Evolutionary conservation across 306 rosid species (phyloP), one percentile per base, ranked within the genome.

Genomic region (Astragalus glycyphyllos): DNA sequence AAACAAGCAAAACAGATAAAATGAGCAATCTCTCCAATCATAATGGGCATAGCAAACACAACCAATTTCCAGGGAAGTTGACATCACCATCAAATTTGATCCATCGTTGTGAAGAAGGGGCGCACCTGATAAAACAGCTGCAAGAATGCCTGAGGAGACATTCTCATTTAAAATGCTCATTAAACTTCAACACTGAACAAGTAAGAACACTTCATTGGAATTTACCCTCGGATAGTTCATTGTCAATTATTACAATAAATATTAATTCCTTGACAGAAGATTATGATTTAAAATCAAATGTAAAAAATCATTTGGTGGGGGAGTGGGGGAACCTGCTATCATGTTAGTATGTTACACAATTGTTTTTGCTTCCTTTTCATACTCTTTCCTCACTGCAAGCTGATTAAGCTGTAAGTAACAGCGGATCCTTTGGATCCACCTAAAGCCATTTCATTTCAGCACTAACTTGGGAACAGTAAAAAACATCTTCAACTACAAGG

Each of bases 61-160:
- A 73, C 63, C 45, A 50, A 6, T 50, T 40, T 41, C 31, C 44
- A 15, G 14, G 34, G 45, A 73, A 62, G 69, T 50, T 61, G 45
- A 42, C 59, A 62, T 61, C 46, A 60, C 13, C 65, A 42, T 57
- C 42, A 42, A n/a, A 17, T n/a, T 69, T 40, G 40, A 51, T 38
- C 38, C 62, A 54, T 26, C 41, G 8, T 37, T 37, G 41, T 37
- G 41, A 37, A 37, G 41, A 37, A 37, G 41, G 41, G 8, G 53
- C 31, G 31, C 31, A 26, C 31, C 31, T 26, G 31, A 10, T 11
- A 26, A 44, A 64, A 7, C 9, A 6, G 14, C 71, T 31, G 32
- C 32, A 13, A 11, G 8, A 41, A 41, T 23, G 1, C 16, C 16
- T 57, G 11, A 41, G 16, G 42, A 23, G 50, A 11, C 4, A n/a